Conservation (phyloP, 768 basidiomycete species). For the Xanthoconium stramineum region DNA sequence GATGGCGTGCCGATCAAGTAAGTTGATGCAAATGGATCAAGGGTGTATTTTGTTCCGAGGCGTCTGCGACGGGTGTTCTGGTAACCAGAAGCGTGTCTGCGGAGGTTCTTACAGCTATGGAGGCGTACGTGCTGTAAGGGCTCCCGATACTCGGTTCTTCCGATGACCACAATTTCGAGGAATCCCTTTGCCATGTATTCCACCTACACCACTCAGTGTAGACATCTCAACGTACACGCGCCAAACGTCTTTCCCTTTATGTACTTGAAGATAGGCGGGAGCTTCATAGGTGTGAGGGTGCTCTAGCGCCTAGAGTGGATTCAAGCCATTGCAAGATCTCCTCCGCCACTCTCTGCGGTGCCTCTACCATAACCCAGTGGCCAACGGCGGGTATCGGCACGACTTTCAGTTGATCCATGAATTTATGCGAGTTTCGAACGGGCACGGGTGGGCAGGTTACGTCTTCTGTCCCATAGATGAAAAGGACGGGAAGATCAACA, state of each 20-base stretch:
- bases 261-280: background rate
- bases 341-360: slow-evolving; percentile 50
- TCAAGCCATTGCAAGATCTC: slow-evolving; percentile 47
- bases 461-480: slow-evolving; percentile 59
- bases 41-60: background rate
- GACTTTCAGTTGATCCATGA: slow-evolving; percentile 49
- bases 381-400: slow-evolving; percentile 53
- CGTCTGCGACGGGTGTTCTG: background rate
- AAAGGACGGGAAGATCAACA: slow-evolving; percentile 54
- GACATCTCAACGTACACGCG: background rate
- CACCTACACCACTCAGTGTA: background rate
- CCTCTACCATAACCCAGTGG: slow-evolving; percentile 71
- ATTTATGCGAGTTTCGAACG: slow-evolving; percentile 45
- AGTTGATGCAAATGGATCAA: background rate
- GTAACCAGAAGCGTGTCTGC: background rate
- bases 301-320: background rate
- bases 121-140: background rate
- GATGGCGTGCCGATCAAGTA: no score
- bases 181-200: background rate
- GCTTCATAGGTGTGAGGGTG: slow-evolving; percentile 5
- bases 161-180: background rate
- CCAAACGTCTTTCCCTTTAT: background rate
- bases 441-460: slow-evolving; percentile 39
- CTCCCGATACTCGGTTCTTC: background rate
- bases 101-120: background rate